Evolutionary conservation across 306 rosid genomes (phyloP).

Genomic region (Mimosa bimucronata): DNA sequence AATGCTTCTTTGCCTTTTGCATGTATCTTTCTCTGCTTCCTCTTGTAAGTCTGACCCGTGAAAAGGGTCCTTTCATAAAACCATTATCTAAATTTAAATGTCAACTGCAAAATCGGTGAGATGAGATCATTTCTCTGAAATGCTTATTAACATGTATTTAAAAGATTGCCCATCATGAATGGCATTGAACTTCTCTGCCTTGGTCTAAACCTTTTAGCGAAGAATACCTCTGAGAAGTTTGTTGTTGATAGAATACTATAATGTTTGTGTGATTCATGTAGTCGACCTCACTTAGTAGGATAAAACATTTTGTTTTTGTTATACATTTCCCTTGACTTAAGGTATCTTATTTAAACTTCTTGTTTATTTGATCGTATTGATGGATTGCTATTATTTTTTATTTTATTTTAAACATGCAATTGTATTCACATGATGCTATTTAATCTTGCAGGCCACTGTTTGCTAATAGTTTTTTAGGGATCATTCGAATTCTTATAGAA

Average conservation of each 20-base stretch:
- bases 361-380: slow-evolving; percentile 29
- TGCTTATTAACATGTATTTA: neutral
- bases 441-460: slow-evolving; percentile 78
- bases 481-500: slow-evolving; percentile 77
- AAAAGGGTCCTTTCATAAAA: no score
- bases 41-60: no score
- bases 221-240: neutral
- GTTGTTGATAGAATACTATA: neutral
- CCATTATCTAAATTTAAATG: neutral
- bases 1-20: no score
- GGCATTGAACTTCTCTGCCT: no score
- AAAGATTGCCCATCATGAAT: no score
- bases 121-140: neutral
- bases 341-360: slow-evolving; percentile 6
- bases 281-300: no score
- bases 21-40: no score
- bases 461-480: slow-evolving; percentile 83
- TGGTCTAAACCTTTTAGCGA: neutral
- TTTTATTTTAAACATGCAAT: slow-evolving; percentile 27
- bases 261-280: no score
- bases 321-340: neutral
- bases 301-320: neutral
- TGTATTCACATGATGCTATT: slow-evolving; percentile 38
- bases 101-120: neutral
- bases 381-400: slow-evolving; percentile 12